phyloP scores from a whole-genome alignment of 2,329 filamentous ascomycete species.

The Cryphonectria naterciae region DNA sequence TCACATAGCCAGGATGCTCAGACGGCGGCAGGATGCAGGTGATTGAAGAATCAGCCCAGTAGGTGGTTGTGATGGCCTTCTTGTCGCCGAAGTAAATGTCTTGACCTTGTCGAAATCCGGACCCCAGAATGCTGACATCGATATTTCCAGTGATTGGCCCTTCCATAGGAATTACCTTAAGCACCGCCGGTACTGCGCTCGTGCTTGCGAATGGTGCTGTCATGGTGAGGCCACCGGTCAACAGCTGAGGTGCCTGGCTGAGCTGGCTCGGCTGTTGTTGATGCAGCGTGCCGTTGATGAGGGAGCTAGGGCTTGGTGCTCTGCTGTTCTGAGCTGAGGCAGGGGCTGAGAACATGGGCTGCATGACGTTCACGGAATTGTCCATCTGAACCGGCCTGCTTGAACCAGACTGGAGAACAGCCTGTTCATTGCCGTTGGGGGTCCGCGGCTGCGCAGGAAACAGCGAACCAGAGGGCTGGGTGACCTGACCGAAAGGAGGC shows the following conservation, averaged over 20 bases:
- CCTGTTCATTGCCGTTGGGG: conserved; percentile 66
- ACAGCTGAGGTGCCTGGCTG: conserved; percentile 27
- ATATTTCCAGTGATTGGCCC: conserved; percentile 83
- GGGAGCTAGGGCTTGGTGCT: conserved; percentile 70
- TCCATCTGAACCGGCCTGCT: conserved; percentile 69
- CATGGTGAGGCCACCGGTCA: conserved; percentile 21
- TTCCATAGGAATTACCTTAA: conserved; percentile 82
- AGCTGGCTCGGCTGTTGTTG: conserved; percentile 38
- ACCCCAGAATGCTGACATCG: conserved; percentile 84
- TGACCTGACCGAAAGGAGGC: conserved; percentile 49
- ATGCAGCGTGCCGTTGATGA: conserved; percentile 50
- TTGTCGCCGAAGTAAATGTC: conserved; percentile 81
- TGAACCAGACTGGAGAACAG: conserved; percentile 55
- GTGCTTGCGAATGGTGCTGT: conserved; percentile 22
- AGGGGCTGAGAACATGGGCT: conserved; percentile 72
- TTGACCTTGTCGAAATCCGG: conserved; percentile 74
- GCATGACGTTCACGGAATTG: conserved; percentile 61
- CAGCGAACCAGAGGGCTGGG: conserved; percentile 44
- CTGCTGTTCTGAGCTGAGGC: conserved; percentile 75
- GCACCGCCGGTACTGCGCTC: conserved; percentile 62
- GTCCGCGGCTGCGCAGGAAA: conserved; percentile 67
- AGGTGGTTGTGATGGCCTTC: conserved; percentile 72
- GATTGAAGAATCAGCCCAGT: conserved; percentile 78
- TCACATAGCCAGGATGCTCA: conserved; percentile 67
- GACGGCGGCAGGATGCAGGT: conserved; percentile 79